Evolutionary conservation across 2,329 filamentous ascomycete species (phyloP).

Genomic region (Claviceps paspali): DNA sequence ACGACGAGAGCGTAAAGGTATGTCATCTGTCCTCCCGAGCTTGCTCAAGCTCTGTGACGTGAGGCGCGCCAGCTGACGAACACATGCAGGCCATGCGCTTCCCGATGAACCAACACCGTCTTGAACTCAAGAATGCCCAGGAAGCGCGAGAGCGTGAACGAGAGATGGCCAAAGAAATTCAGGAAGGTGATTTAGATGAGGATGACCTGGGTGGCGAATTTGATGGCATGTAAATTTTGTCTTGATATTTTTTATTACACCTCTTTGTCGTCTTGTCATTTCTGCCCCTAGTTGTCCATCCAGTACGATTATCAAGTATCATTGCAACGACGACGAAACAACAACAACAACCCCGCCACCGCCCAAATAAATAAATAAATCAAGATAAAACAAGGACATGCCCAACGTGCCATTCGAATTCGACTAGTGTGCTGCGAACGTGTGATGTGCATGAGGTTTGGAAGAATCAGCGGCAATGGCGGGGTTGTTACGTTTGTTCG

Average conservation of each 20-base stretch:
- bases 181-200: slow-evolving; percentile 92
- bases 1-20: slow-evolving; percentile 98
- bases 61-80: slow-evolving; percentile 8
- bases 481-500: no score
- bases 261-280: slow-evolving; percentile 4
- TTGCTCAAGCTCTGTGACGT: background rate
- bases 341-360: no score
- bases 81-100: slow-evolving; percentile 76
- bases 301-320: no score
- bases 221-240: slow-evolving; percentile 72
- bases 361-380: no score
- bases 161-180: slow-evolving; percentile 96
- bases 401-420: no score
- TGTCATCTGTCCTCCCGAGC: slow-evolving; percentile 11
- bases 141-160: slow-evolving; percentile 94
- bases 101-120: slow-evolving; percentile 96
- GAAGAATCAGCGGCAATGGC: no score
- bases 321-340: no score
- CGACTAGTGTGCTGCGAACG: no score
- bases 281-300: background rate
- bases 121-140: slow-evolving; percentile 95
- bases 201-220: slow-evolving; percentile 93
- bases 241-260: no score
- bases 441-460: no score
- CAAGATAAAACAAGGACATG: no score